Base-by-base conservation (phyloP, 257 asterid genomes). In the Anisodus acutangulus region DNA sequence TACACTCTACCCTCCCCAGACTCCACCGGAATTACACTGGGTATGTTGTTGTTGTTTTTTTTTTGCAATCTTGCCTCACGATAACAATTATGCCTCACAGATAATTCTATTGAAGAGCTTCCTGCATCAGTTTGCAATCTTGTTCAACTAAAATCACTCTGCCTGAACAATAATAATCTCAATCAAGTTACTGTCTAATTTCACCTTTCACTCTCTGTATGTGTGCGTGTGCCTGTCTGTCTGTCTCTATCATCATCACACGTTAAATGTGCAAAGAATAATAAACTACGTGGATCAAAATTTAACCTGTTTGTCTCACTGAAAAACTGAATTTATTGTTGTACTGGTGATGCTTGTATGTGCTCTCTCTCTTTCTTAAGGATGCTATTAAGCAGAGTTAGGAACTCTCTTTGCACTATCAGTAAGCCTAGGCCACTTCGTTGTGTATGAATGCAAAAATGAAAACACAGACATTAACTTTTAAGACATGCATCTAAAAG, bases 121-220 rank as follows among this genome's bases (percentile, higher is more conserved):
- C 98, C 98, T 58, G 87, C 94, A 79, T 93, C 99, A 53, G 86
- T 93, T 76, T 95, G 98, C 95, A 93, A 88, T 87, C 97, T 95
- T 22, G 92, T 89, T 68, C 26, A 22, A 22, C 26, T 22, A 22
- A 22, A 22, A 22, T 22, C 26, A 22, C 26, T 22, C 26, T 22
- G 26, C 26, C 26, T 22, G 26, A 22, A 22, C 26, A 22, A 22
- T 22, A 22, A 22, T 0, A 22, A 22, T 0, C 26, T 22, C 26
- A 22, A 22, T 22, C 26, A 22, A 0, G 26, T 22, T 22, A 22
- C 26, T 22, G 26, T 22, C 26, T 22, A 22, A 22, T 22, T 22
- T 22, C 26, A 22, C 26, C 26, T 22, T n/a, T n/a, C 26, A 22
- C 26, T 22, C 26, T 22, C 26, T 22, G 0, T 22, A 0, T 22